Evolutionary conservation across 805 yeast species (phyloP), one percentile per base, ranked within the genome.

Genomic region (Suhomyces xylopsoci): DNA sequence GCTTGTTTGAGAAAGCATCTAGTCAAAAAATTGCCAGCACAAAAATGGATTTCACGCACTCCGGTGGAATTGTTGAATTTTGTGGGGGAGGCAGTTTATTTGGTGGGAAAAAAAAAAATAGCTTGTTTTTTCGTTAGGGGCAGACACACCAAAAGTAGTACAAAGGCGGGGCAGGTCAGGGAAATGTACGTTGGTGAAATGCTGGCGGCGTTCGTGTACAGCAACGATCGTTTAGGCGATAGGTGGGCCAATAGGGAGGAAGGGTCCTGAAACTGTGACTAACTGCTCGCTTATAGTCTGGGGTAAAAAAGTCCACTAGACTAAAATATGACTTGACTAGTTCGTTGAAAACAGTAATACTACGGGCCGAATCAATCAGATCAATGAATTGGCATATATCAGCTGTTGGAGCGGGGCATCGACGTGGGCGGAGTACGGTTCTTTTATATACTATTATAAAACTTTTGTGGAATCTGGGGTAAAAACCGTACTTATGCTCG

Each of bases 1-100:
- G 12, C 42, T 47, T 47, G 49, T 47, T 47, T 47, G 49, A 34
- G 49, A 47, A 25, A 47, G 49, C 49, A 47, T 47, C 10, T 42
- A 42, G 45, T 28, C 32, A 28, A 20, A 22, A 19, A 19, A 20
- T 19, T 41, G 45, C 45, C 22, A 41, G 25, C 45, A 22, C 45
- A 42, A 42, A 42, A 32, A 42, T 42, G 26, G 45, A 42, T 38
- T 38, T 38, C 42, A 38, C 42, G 42, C 42, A 38, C 42, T 38
- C 42, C 42, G 24, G 22, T 17, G 26, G 20, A 47, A 47, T 32
- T 47, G 49, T 47, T 47, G 49, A 47, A 47, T 47, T 45, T 42
- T 47, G 49, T 47, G 49, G 49, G 49, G 49, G 42, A 46, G 19
- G 41, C 20, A 17, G 19, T 17, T 8, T 8, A 14, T 41, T 15